These are phyloP conservation scores for Acacia melanoxylon DNA, from an alignment of 306 rosid species.

Conservation along the genomic window DNA sequence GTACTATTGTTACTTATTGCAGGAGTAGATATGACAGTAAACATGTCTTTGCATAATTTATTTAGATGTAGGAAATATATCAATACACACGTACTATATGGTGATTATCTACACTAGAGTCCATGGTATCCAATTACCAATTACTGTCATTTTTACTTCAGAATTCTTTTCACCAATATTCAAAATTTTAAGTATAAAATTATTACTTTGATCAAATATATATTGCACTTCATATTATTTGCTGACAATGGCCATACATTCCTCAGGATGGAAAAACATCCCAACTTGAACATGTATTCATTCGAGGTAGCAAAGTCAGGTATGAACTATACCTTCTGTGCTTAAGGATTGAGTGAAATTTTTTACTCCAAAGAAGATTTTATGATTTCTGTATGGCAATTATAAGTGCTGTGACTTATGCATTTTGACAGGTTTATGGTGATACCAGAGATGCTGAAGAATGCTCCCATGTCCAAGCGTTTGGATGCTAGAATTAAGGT, in stretches of 20 bases:
- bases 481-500: constrained; percentile 97
- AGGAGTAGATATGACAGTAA: not conserved
- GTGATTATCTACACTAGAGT: not conserved
- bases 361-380: constrained; percentile 5
- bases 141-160: not conserved
- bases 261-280: constrained; percentile 88
- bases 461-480: constrained; percentile 98
- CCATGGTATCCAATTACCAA: not conserved
- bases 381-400: constrained; percentile 8
- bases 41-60: not conserved
- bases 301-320: constrained; percentile 99
- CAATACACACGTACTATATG: not conserved
- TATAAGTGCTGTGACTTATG: not conserved
- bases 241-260: constrained; percentile 26
- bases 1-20: not conserved
- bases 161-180: constrained; percentile 1
- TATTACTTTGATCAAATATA: not conserved
- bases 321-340: constrained; percentile 30
- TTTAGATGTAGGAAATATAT: not conserved
- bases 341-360: not conserved
- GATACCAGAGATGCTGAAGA: constrained; percentile 97
- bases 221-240: constrained; percentile 1
- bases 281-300: constrained; percentile 95
- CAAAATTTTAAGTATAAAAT: not conserved
- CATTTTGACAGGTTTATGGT: constrained; percentile 79